phyloP scores from a whole-genome alignment of 192 early-diverging fungal genomes.

The Coemansia reversa region DNA sequence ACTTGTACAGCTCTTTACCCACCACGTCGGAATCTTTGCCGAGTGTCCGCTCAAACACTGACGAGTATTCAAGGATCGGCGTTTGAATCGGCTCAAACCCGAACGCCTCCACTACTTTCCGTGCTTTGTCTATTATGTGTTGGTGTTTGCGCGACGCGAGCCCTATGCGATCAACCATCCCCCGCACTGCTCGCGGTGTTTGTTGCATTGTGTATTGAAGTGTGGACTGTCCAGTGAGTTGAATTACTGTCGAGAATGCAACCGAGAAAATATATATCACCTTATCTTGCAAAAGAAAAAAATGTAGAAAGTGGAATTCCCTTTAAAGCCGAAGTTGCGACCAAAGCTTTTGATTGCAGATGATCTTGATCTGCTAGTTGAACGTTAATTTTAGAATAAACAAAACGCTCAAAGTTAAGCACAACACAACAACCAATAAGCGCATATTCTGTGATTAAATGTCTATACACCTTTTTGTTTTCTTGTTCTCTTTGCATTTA shows the following conservation, averaged over 20 bases:
- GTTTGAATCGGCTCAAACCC: constrained; percentile 64
- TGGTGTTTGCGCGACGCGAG: constrained; percentile 43
- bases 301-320: too few relatives aligned
- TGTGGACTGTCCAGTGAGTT: too few relatives aligned
- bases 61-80: constrained; percentile 65
- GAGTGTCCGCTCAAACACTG: constrained; percentile 62
- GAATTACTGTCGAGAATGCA: too few relatives aligned
- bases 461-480: too few relatives aligned
- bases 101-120: constrained; percentile 41
- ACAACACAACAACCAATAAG: too few relatives aligned
- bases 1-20: constrained; percentile 69
- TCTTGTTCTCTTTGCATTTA: not conserved
- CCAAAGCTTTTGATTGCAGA: too few relatives aligned
- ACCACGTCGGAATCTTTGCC: constrained; percentile 66
- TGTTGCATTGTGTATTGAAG: not conserved
- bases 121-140: constrained; percentile 50
- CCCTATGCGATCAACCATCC: constrained; percentile 65
- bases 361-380: not conserved
- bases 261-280: too few relatives aligned
- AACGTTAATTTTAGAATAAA: not conserved
- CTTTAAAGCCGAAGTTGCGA: too few relatives aligned
- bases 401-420: not conserved
- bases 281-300: too few relatives aligned
- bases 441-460: too few relatives aligned
- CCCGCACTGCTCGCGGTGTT: constrained; percentile 56